Percentiles rank a stretch among this genome's conserved stretches.
Evolutionary conservation across 192 early-diverging fungal genomes (phyloP).

Genomic region (Backusella psychrophila): DNA sequence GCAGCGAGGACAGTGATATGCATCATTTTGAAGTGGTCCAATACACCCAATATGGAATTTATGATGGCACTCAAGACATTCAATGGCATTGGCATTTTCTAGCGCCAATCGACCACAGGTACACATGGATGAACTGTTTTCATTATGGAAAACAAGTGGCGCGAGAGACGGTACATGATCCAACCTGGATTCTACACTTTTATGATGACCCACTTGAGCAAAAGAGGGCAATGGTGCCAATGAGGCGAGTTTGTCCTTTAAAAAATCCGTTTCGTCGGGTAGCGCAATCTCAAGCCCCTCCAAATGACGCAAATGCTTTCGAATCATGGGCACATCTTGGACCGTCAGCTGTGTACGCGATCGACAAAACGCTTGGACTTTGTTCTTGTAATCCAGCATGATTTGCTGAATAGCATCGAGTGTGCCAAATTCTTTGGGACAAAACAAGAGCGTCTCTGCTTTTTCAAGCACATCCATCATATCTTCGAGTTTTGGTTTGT

Average conservation of each 20-base stretch:
- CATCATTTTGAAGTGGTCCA: not conserved
- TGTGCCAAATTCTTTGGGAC: constrained; percentile 31
- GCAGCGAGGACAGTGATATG: not conserved
- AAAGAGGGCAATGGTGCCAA: constrained; percentile 9
- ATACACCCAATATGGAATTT: not conserved
- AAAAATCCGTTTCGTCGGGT: constrained; percentile 38
- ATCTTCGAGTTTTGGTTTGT: constrained; percentile 31
- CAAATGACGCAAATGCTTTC: constrained; percentile 37
- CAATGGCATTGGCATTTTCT: not conserved
- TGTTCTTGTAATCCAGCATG: constrained; percentile 9
- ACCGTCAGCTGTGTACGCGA: constrained; percentile 25
- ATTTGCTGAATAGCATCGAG: constrained; percentile 11
- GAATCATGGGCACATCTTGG: constrained; percentile 34
- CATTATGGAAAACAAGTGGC: not conserved
- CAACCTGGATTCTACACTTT: too few species aligned
- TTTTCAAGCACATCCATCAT: constrained; percentile 39
- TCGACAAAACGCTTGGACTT: constrained; percentile 25
- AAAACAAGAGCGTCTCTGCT: constrained; percentile 40
- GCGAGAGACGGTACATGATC: not conserved
- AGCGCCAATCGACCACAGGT: not conserved
- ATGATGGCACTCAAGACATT: not conserved
- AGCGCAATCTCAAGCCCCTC: constrained; percentile 42
- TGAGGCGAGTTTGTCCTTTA: constrained; percentile 35
- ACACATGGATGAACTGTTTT: not conserved
- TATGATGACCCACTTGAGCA: not conserved